phyloP scores from a whole-genome alignment of 768 basidiomycete species.

The Gymnopilus dilepis region DNA sequence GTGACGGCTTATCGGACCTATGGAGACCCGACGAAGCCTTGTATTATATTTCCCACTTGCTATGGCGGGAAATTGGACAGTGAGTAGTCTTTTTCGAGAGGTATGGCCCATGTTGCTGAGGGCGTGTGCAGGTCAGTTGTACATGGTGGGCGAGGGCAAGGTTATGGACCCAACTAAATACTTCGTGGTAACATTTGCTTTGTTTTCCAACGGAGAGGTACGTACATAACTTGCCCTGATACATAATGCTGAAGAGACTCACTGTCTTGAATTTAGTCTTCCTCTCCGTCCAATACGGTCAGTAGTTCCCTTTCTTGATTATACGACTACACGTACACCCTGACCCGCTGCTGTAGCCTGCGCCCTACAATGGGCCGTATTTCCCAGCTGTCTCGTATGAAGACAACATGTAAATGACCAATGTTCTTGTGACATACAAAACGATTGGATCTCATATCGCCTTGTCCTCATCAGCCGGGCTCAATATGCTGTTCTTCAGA shows the following conservation, averaged over 20 bases:
- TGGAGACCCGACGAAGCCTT: slow-evolving; percentile 56
- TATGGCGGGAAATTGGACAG: slow-evolving; percentile 60
- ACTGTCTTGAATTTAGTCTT: slow-evolving; percentile 44
- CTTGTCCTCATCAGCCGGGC: slow-evolving; percentile 44
- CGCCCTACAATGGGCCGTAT: slow-evolving; percentile 62
- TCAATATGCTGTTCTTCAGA: slow-evolving; percentile 57
- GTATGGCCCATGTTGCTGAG: not conserved
- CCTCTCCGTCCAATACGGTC: slow-evolving; percentile 69
- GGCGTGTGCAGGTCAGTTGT: slow-evolving; percentile 45
- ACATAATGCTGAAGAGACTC: not conserved
- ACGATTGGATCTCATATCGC: not conserved
- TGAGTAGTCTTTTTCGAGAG: slow-evolving; percentile 28
- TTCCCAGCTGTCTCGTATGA: slow-evolving; percentile 62
- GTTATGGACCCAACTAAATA: slow-evolving; percentile 59
- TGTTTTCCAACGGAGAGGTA: slow-evolving; percentile 67
- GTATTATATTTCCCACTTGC: slow-evolving; percentile 62
- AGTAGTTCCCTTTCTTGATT: slow-evolving; percentile 10
- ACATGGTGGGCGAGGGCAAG: slow-evolving; percentile 56
- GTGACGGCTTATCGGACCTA: slow-evolving; percentile 63
- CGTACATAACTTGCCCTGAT: slow-evolving; percentile 6
- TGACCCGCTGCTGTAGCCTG: slow-evolving; percentile 39
- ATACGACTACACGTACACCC: not conserved
- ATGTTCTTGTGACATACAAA: not conserved
- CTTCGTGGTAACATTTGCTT: slow-evolving; percentile 58
- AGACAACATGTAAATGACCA: slow-evolving; percentile 54